Evolutionary conservation across 768 basidiomycete species (phyloP).

Genomic region (Sutorius australiensis): DNA sequence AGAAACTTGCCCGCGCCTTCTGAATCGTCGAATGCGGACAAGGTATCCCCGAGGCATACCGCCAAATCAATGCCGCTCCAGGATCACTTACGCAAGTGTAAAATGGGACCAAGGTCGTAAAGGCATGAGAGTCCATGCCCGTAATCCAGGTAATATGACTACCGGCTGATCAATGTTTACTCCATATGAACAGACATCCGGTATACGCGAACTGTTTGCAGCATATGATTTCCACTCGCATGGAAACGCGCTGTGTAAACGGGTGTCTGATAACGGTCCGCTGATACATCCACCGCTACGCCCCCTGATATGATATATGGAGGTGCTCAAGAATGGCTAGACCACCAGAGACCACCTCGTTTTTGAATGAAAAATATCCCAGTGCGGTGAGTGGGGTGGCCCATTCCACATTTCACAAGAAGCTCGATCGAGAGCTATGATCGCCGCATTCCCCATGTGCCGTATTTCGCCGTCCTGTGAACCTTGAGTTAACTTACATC

Average conservation of each 20-base stretch:
- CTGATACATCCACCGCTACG: constrained; percentile 5
- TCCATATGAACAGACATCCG: constrained; percentile 2
- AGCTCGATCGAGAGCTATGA: constrained; percentile 20
- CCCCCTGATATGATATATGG: constrained; percentile 16
- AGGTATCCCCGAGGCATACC: constrained; percentile 18
- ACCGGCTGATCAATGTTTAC: constrained; percentile 7
- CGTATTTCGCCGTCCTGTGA: constrained; percentile 12
- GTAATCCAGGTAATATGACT: background rate
- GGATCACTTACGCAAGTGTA: constrained; percentile 6
- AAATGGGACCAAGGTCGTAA: background rate
- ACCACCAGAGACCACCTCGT: constrained; percentile 10
- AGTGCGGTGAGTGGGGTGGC: constrained; percentile 10
- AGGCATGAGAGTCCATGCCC: background rate
- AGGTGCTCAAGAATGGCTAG: constrained; percentile 5
- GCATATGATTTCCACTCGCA: constrained; percentile 3
- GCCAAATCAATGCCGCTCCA: constrained; percentile 1
- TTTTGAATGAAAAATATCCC: constrained; percentile 27
- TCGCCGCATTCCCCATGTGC: constrained; percentile 18
- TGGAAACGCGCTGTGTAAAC: constrained; percentile 10
- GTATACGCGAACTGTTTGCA: background rate
- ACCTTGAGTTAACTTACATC: constrained; percentile 13
- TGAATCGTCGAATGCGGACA: background rate
- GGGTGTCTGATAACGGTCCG: constrained; percentile 1
- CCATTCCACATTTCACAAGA: constrained; percentile 12
- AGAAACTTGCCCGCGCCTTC: background rate